Percentiles rank a stretch among this genome's conserved stretches.
phyloP scores from a whole-genome alignment of 306 rosid genomes.

The Erythrophleum fordii region DNA sequence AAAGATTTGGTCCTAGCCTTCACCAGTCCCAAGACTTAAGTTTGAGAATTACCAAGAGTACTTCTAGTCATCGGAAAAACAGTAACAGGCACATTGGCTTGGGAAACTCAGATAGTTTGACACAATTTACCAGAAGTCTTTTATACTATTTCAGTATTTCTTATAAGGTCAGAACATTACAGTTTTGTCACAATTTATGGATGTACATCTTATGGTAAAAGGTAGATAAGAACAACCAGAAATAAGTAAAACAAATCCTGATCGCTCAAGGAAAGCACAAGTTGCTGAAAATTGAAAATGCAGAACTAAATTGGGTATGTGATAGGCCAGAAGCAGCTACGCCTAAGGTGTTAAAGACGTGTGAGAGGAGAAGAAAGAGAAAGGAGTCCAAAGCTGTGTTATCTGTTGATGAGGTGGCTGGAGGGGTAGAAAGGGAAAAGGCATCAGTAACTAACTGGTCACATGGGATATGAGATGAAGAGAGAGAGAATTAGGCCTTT shows the following conservation, averaged over 20 bases:
- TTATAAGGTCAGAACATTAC: background rate
- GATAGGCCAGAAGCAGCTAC: background rate
- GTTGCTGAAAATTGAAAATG: conserved; percentile 23
- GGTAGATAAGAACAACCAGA: conserved; percentile 4
- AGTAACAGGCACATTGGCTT: background rate
- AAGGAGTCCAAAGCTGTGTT: background rate
- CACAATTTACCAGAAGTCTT: background rate
- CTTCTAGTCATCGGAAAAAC: background rate
- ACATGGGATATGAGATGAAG: too few species aligned
- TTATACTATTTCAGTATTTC: conserved; percentile 9
- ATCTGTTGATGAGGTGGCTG: background rate
- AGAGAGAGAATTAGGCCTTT: too few species aligned
- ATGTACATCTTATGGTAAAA: background rate
- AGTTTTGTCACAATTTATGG: background rate
- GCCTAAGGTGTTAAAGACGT: background rate
- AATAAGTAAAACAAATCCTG: background rate
- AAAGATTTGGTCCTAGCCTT: background rate
- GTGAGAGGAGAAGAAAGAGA: background rate
- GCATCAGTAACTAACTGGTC: too few species aligned
- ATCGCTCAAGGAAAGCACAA: background rate
- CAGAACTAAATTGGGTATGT: conserved; percentile 1
- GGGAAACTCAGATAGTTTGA: too few species aligned
- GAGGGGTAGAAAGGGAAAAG: background rate
- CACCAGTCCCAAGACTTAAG: background rate
- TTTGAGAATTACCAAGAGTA: background rate